phyloP scores from a whole-genome alignment of 2,329 filamentous ascomycete genomes.

The Aspergillus quadrilineatus region DNA sequence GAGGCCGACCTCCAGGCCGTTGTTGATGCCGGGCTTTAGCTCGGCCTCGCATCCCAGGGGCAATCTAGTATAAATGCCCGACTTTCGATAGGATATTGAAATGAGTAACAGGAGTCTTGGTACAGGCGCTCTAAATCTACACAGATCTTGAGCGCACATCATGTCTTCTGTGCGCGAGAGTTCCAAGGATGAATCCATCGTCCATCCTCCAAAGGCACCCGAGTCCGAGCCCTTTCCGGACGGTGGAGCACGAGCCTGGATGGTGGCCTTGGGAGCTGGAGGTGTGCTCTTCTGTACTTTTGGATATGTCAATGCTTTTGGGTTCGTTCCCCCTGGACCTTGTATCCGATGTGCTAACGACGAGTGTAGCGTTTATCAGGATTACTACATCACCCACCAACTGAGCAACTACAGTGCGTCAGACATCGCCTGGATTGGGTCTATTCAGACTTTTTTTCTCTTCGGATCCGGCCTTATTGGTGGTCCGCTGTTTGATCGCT shows the following conservation, averaged over 20 bases:
- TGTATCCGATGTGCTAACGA: neutral
- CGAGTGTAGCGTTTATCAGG: conserved; percentile 26
- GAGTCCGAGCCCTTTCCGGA: neutral
- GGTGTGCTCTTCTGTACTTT: neutral
- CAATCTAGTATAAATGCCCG: neutral
- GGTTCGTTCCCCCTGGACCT: neutral
- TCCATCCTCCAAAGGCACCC: neutral
- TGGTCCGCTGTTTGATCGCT: conserved; percentile 27
- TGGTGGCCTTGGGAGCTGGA: neutral
- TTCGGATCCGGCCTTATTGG: conserved; percentile 22
- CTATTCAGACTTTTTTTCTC: conserved; percentile 34
- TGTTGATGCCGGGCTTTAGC: no score
- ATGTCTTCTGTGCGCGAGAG: neutral
- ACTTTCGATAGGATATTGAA: no score
- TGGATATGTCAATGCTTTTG: neutral
- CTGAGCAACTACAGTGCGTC: conserved; percentile 39
- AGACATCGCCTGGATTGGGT: conserved; percentile 50
- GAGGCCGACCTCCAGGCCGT: neutral
- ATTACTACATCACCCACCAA: conserved; percentile 47
- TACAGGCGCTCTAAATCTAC: no score
- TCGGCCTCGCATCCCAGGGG: no score
- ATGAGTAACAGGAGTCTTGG: no score
- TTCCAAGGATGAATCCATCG: neutral
- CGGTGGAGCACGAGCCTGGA: neutral
- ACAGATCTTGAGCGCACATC: neutral